Evolutionary conservation across 345 rosid genomes (phyloP), one percentile per base, ranked within the genome.

Genomic region (Triadica sebifera): DNA sequence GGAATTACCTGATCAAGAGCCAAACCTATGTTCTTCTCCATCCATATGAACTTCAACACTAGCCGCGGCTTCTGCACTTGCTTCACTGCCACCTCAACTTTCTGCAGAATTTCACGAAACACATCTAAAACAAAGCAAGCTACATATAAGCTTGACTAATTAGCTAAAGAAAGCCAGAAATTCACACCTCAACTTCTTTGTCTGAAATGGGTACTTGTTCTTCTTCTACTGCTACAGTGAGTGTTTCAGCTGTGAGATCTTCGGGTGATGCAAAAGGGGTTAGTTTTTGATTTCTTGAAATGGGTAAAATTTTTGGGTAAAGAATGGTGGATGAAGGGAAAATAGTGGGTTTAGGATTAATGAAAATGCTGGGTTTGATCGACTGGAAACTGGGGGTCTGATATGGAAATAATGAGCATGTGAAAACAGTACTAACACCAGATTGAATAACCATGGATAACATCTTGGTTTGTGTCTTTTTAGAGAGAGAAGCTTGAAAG

Each of bases 21-120:
- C 76, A 91, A 71, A 65, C 92, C 97, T 8, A 91, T 89, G 86
- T 89, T 89, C 87, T 91, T 91, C 84, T 91, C 92, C 97, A 89
- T 89, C 97, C 97, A 91, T 76, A 91, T 84, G 72, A 91, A 89
- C 80, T 91, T 91, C 75, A 91, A 78, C 58, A 91, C 90, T 70
- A 89, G 70, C 80, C 91, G 85, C 41, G 92, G 85, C 65, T 87
- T 91, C 87, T 81, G 82, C 74, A 78, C 66, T 79, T 80, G 84
- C 70, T 85, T 83, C 82, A 79, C 89, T 62, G 22, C 46, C 57
- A 74, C 84, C 76, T 72, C 77, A 61, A 22, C 71, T 76, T 71
- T 84, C 81, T 83, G 86, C 83, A 66, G 71, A 77, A 69, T 47
- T 12, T 34, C 47, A 67, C 29, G 12, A 58, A 24, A 29, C 37